Evolutionary conservation across 148 eudicot species (phyloP), one percentile per base, ranked within the genome.

Genomic region (Camellia sinensis): DNA sequence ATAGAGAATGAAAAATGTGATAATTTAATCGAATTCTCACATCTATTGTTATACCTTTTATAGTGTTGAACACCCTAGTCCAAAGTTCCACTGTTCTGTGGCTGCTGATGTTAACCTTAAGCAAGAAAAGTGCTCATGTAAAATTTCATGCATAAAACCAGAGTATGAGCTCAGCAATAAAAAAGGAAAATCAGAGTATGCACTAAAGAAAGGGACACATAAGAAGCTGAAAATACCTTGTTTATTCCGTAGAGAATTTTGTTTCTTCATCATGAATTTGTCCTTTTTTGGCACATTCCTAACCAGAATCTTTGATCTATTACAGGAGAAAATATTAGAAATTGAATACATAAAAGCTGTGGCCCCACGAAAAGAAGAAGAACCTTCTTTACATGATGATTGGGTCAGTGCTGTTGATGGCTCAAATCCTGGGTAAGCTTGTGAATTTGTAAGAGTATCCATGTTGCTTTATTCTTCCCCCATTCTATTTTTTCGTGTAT

Each of bases 341-440:
- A 95, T 95, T 68, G 99, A 95, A 80, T 95, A 95, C 85, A 86
- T 91, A 79, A 92, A 87, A 84, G 97, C 98, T 52, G 90, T 92
- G 79, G 89, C 84, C 48, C 99, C 99, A 7, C 91, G 92, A 60
- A 93, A 84, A 83, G 91, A 95, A 86, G 94, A 92, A 68, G 92
- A 89, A 15, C 97, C 98, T 48, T 92, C 92, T 71, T 74, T 89
- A 15, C 99, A 95, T 76, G 97, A 91, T 89, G 99, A 95, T 60
- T 95, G 99, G 99, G 98, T 95, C 79, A 93, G 97, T 87, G 89
- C 97, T 66, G 88, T 95, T 70, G 98, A 95, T 83, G 92, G 95
- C 61, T 93, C 99, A 70, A 83, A 86, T 86, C 83, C 93, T 71
- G 80, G 89, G 99, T 95, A 84, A 84, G 90, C 76, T 48, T 74